Base-by-base conservation (phyloP, 108 stramenopile genomes). In the Fragilariopsis cylindrus region DNA sequence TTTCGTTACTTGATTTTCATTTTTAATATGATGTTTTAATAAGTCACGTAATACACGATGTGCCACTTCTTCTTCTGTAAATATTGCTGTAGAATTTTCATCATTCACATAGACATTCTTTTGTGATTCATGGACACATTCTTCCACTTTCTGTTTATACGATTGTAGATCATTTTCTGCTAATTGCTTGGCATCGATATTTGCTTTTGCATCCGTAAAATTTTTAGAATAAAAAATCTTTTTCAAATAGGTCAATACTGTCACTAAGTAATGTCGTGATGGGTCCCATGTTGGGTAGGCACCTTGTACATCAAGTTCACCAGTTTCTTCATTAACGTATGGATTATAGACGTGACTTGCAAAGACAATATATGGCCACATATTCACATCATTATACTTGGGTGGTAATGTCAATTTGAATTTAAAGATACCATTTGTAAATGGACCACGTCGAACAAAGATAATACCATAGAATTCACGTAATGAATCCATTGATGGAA, bases 191-290 rank as follows among this genome's bases (percentile, higher is more conserved):
- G 94, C 91, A 16, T 87, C 89, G 15, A 65, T 52, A 72, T 95
- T 92, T 30, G 93, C 91, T 46, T 76, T 78, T 7, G 86, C 85
- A 76, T 87, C 78, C 6, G 82, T 79, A 81, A 91, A 91, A 63
- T 82, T 83, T 65, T 96, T 98, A 76, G 91, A 75, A 78, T 97
- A 98, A 85, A 98, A 98, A 65, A 97, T 96, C 79, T 95, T 95
- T 82, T 98, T 98, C 65, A 98, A 72, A 84, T 90, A 94, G n/a
- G 98, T 97, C 78, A 98, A 76, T 19, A 92, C 96, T 11, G 96
- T 97, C 40, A 96, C 90, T 64, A 98, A 74, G 81, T 87, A 98
- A 71, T 97, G 97, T 19, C 82, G 83, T 18, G 82, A 82, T 4
- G 95, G 93, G 57, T 94, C 90, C 98, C 98, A 98, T 65, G 69